Conservation (phyloP, 306 rosid genomes). For the Ammopiptanthus mongolicus region DNA sequence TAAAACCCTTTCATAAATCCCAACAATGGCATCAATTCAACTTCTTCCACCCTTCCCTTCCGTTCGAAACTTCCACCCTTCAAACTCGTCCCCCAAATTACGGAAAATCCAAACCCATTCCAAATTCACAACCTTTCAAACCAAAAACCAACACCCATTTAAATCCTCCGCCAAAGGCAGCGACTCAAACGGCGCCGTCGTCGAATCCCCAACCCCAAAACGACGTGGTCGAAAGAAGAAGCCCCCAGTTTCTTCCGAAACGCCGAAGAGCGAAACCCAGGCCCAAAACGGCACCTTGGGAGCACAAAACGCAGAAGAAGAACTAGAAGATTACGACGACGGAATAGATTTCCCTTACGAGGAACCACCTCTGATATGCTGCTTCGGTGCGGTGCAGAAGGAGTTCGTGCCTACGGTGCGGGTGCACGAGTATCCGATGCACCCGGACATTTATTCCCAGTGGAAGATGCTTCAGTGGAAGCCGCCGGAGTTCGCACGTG, state of each 20-base stretch:
- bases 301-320: neutral
- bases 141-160: conserved; percentile 15
- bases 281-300: conserved; percentile 33
- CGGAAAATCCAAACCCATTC: neutral
- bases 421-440: conserved; percentile 67
- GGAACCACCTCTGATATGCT: conserved; percentile 73
- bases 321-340: conserved; percentile 49
- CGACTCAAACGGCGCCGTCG: neutral
- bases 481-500: conserved; percentile 86
- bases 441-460: conserved; percentile 72
- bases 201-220: conserved; percentile 42
- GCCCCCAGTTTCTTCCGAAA: conserved; percentile 6
- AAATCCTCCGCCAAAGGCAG: conserved; percentile 13
- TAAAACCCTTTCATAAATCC: conserved; percentile 42
- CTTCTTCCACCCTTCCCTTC: conserved; percentile 28
- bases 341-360: conserved; percentile 62
- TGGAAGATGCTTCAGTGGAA: conserved; percentile 99
- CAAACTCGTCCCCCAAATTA: neutral
- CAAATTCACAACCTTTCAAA: neutral
- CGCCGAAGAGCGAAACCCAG: neutral
- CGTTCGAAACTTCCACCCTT: conserved; percentile 16
- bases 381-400: conserved; percentile 78
- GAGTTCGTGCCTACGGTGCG: conserved; percentile 83
- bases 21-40: conserved; percentile 50
- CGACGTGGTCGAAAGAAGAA: conserved; percentile 67